Conservation (phyloP, 2,329 filamentous ascomycete species). For the Botrytis squamosa region DNA sequence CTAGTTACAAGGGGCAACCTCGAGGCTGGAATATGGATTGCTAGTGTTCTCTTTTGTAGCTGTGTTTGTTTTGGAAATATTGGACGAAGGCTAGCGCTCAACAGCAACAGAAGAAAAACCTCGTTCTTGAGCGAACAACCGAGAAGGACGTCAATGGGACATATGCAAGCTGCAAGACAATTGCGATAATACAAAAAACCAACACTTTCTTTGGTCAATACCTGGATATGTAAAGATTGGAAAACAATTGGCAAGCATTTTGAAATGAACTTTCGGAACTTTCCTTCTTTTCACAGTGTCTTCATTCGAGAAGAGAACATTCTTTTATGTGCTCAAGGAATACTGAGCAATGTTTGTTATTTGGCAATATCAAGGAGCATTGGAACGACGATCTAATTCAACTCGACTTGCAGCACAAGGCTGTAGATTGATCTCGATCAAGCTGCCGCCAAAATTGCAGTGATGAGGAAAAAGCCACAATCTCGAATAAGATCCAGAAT, state of each 20-base stretch:
- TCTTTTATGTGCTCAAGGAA: not conserved
- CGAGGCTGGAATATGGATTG: slow-evolving; percentile 80
- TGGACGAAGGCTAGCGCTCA: slow-evolving; percentile 67
- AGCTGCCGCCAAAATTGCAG: not conserved
- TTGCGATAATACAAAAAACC: not conserved
- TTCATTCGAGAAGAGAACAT: not conserved
- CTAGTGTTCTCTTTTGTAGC: slow-evolving; percentile 92
- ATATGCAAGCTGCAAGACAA: slow-evolving; percentile 18
- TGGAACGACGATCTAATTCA: not conserved
- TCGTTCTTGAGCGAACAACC: not conserved
- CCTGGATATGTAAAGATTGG: slow-evolving; percentile 2
- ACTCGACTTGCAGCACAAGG: not conserved
- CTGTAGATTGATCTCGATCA: not conserved
- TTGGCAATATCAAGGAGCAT: not conserved
- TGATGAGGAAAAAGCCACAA: not conserved
- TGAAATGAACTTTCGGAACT: not conserved
- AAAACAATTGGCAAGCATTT: not conserved
- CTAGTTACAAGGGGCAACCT: slow-evolving; percentile 62
- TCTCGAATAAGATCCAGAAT: not conserved
- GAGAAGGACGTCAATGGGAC: slow-evolving; percentile 17
- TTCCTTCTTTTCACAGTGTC: not conserved
- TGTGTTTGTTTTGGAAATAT: slow-evolving; percentile 96
- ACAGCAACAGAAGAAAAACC: slow-evolving; percentile 16
- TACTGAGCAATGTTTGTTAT: too few relatives aligned
- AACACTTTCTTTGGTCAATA: not conserved